phyloP scores from a whole-genome alignment of 2,329 filamentous ascomycete species.

The Cytospora piceicola region DNA sequence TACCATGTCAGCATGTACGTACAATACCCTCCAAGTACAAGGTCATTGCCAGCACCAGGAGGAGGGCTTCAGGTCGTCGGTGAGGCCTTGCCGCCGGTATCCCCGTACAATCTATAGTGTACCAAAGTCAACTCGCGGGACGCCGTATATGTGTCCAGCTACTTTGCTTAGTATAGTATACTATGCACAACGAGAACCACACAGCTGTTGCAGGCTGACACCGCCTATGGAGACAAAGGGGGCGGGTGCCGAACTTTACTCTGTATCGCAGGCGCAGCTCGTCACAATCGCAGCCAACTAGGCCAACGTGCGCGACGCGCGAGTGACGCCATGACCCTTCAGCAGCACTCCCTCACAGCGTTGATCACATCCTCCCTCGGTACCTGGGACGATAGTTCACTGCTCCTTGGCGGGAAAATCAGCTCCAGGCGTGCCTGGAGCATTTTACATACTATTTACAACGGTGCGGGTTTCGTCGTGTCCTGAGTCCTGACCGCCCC shows the following conservation, averaged over 20 bases:
- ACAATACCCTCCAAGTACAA: not conserved
- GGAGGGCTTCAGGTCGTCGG: slow-evolving; percentile 5
- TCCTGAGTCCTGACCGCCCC: slow-evolving; percentile 25
- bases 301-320: slow-evolving; percentile 10
- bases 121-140: not conserved
- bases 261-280: not conserved
- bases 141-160: not conserved
- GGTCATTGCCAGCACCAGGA: slow-evolving; percentile 6
- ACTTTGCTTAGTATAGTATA: not conserved
- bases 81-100: slow-evolving; percentile 14
- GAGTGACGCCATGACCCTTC: slow-evolving; percentile 16
- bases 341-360: slow-evolving; percentile 1
- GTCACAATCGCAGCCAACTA: slow-evolving; percentile 4
- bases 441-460: not conserved
- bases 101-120: slow-evolving; percentile 1
- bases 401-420: slow-evolving; percentile 20
- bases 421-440: slow-evolving; percentile 14
- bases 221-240: not conserved
- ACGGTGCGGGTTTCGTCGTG: slow-evolving; percentile 24
- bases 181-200: not conserved
- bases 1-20: not conserved
- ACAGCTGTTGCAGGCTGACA: not conserved
- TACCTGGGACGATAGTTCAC: slow-evolving; percentile 13
- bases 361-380: slow-evolving; percentile 13
- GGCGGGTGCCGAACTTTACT: slow-evolving; percentile 2